phyloP scores from a whole-genome alignment of 805 yeast genomes.

The Candida quercuum region DNA sequence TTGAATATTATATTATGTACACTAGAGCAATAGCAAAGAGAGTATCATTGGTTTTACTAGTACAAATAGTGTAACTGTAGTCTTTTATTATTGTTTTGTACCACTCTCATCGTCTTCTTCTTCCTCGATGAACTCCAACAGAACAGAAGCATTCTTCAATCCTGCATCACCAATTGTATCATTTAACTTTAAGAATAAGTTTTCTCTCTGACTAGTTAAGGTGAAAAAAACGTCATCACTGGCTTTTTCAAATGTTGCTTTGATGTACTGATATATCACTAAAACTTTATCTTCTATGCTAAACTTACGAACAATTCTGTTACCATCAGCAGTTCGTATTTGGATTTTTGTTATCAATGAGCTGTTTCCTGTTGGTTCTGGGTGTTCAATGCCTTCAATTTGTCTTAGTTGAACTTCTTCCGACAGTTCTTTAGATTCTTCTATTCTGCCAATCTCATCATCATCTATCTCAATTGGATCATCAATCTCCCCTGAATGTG shows the following conservation, averaged over 20 bases:
- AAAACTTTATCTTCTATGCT: slow-evolving; percentile 51
- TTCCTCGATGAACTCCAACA: slow-evolving; percentile 17
- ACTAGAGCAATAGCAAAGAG: too few species aligned
- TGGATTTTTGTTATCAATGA: slow-evolving; percentile 56
- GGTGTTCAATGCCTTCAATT: slow-evolving; percentile 45
- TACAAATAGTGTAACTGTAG: too few species aligned
- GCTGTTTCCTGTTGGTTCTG: slow-evolving; percentile 52
- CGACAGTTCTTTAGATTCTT: slow-evolving; percentile 19
- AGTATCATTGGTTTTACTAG: too few species aligned
- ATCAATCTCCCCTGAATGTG: slow-evolving; percentile 8
- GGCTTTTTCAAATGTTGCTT: slow-evolving; percentile 45
- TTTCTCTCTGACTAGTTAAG: slow-evolving; percentile 29
- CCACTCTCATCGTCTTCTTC: background rate
- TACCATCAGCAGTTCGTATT: slow-evolving; percentile 85
- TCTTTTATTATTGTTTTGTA: too few species aligned
- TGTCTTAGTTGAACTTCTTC: slow-evolving; percentile 41
- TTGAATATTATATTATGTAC: too few species aligned
- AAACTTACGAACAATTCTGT: slow-evolving; percentile 70
- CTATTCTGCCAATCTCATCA: slow-evolving; percentile 6
- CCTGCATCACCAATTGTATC: slow-evolving; percentile 64
- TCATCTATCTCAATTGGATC: slow-evolving; percentile 23
- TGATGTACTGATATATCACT: slow-evolving; percentile 60
- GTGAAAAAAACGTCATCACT: slow-evolving; percentile 42
- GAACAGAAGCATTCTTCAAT: slow-evolving; percentile 29
- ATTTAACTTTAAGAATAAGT: slow-evolving; percentile 47